phyloP scores from a whole-genome alignment of 192 early-diverging fungal genomes.

The Backusella liffmaniae region DNA sequence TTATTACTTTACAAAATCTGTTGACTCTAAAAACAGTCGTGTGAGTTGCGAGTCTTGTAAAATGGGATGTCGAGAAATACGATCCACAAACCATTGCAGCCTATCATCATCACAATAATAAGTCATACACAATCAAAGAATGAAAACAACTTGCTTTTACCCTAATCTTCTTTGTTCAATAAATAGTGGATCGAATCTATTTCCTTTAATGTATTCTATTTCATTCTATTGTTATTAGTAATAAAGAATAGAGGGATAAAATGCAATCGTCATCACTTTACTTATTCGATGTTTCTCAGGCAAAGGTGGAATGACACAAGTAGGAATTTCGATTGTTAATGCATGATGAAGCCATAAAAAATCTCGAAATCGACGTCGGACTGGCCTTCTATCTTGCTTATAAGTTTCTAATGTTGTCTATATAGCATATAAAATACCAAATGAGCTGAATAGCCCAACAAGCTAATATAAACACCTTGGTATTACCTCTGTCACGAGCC shows the following conservation, averaged over 20 bases:
- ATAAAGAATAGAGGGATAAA: not conserved
- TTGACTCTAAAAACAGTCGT: slow-evolving; percentile 79
- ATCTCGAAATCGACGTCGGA: slow-evolving; percentile 92
- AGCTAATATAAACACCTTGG: not conserved
- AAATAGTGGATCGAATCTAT: slow-evolving; percentile 92
- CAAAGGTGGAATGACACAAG: slow-evolving; percentile 83
- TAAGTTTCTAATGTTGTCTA: slow-evolving; percentile 21
- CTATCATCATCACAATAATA: slow-evolving; percentile 22
- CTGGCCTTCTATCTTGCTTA: slow-evolving; percentile 43
- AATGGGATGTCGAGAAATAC: slow-evolving; percentile 80
- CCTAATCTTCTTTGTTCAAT: slow-evolving; percentile 74
- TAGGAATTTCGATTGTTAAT: slow-evolving; percentile 72
- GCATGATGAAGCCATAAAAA: slow-evolving; percentile 89
- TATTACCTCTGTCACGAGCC: slow-evolving; percentile 14
- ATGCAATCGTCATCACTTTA: slow-evolving; percentile 23
- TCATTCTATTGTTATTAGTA: not conserved
- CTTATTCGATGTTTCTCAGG: slow-evolving; percentile 91
- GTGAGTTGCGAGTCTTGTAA: slow-evolving; percentile 71
- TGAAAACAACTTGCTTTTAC: slow-evolving; percentile 12
- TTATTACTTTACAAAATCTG: slow-evolving; percentile 60
- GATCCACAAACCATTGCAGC: slow-evolving; percentile 83
- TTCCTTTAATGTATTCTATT: slow-evolving; percentile 91
- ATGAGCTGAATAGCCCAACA: not conserved
- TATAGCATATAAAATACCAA: not conserved
- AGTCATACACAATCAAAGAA: not conserved